Evolutionary conservation across 2,329 filamentous ascomycete genomes (phyloP).

Genomic region (Fusarium clavum): DNA sequence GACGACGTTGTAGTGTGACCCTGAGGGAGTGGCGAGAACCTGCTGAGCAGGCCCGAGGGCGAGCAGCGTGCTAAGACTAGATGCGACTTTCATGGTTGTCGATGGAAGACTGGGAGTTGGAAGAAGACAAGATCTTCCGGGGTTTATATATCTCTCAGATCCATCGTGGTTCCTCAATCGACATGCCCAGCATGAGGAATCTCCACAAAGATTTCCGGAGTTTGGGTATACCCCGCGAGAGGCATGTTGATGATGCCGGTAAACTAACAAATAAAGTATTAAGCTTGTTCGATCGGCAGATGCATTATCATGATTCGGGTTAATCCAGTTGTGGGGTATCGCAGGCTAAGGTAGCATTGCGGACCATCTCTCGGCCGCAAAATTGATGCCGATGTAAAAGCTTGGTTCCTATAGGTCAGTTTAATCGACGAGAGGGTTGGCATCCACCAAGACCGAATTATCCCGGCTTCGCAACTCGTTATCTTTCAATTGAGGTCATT

Average conservation of each 20-base stretch:
- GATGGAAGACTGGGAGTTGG: background rate
- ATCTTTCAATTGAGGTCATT: no score
- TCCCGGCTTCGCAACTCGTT: no score
- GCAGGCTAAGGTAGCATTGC: slow-evolving; percentile 20
- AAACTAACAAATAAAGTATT: background rate
- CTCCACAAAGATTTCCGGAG: background rate
- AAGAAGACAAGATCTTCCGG: no score
- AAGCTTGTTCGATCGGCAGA: slow-evolving; percentile 2
- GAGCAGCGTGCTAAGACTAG: slow-evolving; percentile 26
- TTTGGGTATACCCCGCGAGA: background rate
- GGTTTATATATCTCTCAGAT: background rate
- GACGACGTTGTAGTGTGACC: slow-evolving; percentile 18
- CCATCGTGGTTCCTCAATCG: background rate
- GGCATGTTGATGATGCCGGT: background rate
- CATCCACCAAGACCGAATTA: no score
- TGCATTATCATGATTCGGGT: background rate
- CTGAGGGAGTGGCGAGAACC: background rate
- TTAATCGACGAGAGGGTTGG: background rate
- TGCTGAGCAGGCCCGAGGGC: slow-evolving; percentile 25
- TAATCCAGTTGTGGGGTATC: background rate
- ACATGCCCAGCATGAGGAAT: background rate
- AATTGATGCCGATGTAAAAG: background rate
- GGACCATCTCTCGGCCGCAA: background rate
- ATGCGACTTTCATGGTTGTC: slow-evolving; percentile 23
- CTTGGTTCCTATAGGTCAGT: background rate